Percentiles rank a stretch among this genome's conserved stretches.
Conservation (phyloP, 176 grass and related monocot species). For the Musa troglodytarum region DNA sequence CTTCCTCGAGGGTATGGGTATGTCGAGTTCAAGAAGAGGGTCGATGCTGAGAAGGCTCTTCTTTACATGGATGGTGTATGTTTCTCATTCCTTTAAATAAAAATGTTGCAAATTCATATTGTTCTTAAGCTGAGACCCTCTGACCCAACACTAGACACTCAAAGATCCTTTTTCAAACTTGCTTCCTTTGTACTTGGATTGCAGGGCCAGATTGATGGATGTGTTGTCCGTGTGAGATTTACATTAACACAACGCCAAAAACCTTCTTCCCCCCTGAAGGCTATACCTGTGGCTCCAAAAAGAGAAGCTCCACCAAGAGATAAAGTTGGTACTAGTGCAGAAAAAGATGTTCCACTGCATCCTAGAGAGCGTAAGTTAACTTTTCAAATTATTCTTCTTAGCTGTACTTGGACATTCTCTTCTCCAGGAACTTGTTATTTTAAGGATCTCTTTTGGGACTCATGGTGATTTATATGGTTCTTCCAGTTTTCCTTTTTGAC, state of each 20-base stretch:
- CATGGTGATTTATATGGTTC: too few relatives aligned
- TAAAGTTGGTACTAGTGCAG: constrained; percentile 51
- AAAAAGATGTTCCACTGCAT: constrained; percentile 54
- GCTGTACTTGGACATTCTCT: neutral
- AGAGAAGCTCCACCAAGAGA: constrained; percentile 70
- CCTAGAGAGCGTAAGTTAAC: constrained; percentile 57
- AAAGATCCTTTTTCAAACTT: neutral
- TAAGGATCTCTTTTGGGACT: too few relatives aligned
- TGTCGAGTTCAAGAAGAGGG: constrained; percentile 85
- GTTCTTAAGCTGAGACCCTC: too few relatives aligned
- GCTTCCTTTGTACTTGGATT: neutral
- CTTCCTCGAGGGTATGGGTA: constrained; percentile 99
- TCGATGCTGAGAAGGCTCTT: constrained; percentile 98
- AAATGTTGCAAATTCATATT: too few relatives aligned
- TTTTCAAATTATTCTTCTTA: neutral
- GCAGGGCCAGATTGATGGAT: constrained; percentile 98
- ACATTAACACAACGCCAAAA: constrained; percentile 74
- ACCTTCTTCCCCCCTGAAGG: constrained; percentile 53
- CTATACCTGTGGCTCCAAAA: constrained; percentile 43
- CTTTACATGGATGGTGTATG: constrained; percentile 99
- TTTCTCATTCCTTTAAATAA: neutral
- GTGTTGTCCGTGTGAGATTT: constrained; percentile 73
- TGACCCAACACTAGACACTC: too few relatives aligned
- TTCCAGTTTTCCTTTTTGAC: too few relatives aligned
- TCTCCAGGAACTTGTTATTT: neutral